Percentiles rank a stretch among this genome's conserved stretches.
Conservation (phyloP, 148 eudicot genomes). For the Vaccinium darrowii region DNA sequence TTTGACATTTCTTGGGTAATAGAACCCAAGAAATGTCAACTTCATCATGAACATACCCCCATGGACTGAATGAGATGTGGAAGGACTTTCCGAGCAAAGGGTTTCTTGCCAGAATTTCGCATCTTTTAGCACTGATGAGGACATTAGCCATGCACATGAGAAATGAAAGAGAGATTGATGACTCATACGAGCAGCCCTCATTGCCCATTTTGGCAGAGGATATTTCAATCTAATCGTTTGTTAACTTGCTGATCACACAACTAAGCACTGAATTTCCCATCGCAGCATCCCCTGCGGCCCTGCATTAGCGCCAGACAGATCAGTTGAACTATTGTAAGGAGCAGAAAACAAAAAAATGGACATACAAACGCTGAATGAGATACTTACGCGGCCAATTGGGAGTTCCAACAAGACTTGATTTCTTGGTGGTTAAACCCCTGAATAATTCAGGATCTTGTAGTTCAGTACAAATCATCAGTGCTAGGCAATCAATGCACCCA, state of each 20-base stretch:
- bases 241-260: conserved; percentile 53
- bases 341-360: neutral
- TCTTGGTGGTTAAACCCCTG: conserved; percentile 23
- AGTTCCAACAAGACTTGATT: conserved; percentile 22
- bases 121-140: conserved; percentile 77
- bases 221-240: conserved; percentile 16
- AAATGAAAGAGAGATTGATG: conserved; percentile 39
- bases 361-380: neutral
- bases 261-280: conserved; percentile 34
- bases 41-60: conserved; percentile 26
- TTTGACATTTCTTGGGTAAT: no score
- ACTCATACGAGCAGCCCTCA: conserved; percentile 16
- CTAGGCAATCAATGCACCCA: conserved; percentile 87
- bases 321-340: conserved; percentile 12
- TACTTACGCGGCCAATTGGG: conserved; percentile 3
- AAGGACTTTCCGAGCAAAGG: conserved; percentile 48
- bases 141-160: conserved; percentile 89
- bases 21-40: neutral
- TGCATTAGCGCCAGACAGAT: conserved; percentile 11
- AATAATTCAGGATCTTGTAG: conserved; percentile 39
- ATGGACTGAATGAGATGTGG: conserved; percentile 48
- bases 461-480: conserved; percentile 72
- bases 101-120: conserved; percentile 47
- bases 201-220: conserved; percentile 14
- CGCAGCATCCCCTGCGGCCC: conserved; percentile 36